Base-by-base conservation (phyloP, 352 stramenopile genomes). In the Globisporangium megalacanthum region DNA sequence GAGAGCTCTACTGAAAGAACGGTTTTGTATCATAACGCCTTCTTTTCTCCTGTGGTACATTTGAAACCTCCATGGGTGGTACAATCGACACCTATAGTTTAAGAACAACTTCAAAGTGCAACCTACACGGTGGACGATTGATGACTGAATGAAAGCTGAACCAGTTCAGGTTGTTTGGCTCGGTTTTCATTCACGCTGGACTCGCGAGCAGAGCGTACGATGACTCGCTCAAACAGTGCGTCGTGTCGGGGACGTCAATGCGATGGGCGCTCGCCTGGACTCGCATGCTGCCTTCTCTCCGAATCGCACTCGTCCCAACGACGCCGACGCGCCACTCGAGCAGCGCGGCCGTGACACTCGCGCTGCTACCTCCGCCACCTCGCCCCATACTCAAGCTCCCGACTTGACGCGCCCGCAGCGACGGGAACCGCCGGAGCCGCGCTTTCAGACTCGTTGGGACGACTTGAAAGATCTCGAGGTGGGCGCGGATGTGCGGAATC, bases 401-500 rank as follows among this genome's bases (percentile, higher is more conserved):
- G 6, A 9, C 20, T 29, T 52, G 48, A 17, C 13, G 35, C 48
- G 48, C 10, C 14, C 48, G 48, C 25, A 52, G 48, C 29, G 48
- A 41, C 14, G 15, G 48, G 48, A 52, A 52, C 7, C 48, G n/a
- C 15, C 48, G 48, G 6, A 25, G 29, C 7, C 48, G 48, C 29
- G 48, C 48, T 22, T 52, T 52, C 6, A 25, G 7, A 22, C 33
- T 36, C 48, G n/a, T 14, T 4, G 44, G 44, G 19, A 31, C 6
- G 15, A 52, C 14, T 17, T 37, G 29, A 9, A 37, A 39, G 29
- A 52, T 29, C 33, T 41, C 48, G 6, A 84, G 50, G 25, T 70
- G 57, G 0, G 55, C 61, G 37, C 71, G 66, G 11, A 84, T 58
- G 37, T 79, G 71, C 36, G 69, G 69, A 6, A 84, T 72, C 11